These are phyloP conservation scores for Neotropicomus parvogracilis DNA, from an alignment of 1,284 basidiomycete genomes.

Conservation along the genomic window DNA sequence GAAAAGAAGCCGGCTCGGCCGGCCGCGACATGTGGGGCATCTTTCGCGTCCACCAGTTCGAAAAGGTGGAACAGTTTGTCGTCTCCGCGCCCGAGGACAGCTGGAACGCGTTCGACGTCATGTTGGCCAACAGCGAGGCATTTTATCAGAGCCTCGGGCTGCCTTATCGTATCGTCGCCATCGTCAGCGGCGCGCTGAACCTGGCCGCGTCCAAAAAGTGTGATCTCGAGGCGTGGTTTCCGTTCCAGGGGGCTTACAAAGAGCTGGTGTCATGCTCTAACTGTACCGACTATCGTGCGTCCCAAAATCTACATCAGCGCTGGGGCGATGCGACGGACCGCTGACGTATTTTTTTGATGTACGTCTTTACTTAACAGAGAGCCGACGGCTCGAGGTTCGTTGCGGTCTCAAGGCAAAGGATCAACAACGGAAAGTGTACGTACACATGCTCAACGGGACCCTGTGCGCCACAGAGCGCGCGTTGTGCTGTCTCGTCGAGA, in stretches of 20 bases:
- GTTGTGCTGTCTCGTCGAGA: conserved; percentile 97
- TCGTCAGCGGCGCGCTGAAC: conserved; percentile 95
- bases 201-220: conserved; percentile 96
- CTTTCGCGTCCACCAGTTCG: conserved; percentile 99
- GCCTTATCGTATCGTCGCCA: conserved; percentile 91
- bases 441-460: conserved; percentile 98
- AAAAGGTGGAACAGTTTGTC: conserved; percentile 98
- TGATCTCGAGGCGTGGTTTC: conserved; percentile 99
- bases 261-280: conserved; percentile 92
- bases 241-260: conserved; percentile 95
- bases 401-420: conserved; percentile 88
- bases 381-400: conserved; percentile 83
- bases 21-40: conserved; percentile 99
- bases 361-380: conserved; percentile 72
- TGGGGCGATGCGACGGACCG: too few species aligned
- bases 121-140: conserved; percentile 86
- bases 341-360: too few species aligned
- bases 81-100: conserved; percentile 93
- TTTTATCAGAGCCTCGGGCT: conserved; percentile 95
- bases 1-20: conserved; percentile 96
- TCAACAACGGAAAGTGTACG: conserved; percentile 85
- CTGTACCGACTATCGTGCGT: conserved; percentile 92
- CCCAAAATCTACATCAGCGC: too few species aligned
- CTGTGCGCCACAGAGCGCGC: conserved; percentile 96
- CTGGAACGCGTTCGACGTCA: conserved; percentile 90